A percentile compares a stretch with the other conserved stretches of the same genome.
Conservation (phyloP, 2,329 filamentous ascomycete species). For the Aspergillus pseudoglaucus region DNA sequence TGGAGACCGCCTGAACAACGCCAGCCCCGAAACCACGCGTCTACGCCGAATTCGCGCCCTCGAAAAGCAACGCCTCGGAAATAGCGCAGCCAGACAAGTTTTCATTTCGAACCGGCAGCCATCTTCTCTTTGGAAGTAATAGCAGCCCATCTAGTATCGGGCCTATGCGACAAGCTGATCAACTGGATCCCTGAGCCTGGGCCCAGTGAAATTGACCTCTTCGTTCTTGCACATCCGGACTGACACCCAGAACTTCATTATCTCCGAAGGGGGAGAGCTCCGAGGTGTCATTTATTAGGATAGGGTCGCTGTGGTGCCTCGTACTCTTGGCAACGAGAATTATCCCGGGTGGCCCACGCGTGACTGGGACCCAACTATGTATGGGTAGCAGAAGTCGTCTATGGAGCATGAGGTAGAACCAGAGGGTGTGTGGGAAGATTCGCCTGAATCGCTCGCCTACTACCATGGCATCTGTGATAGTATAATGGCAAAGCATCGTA, state of each 20-base stretch:
- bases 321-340: conserved; percentile 16
- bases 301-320: conserved; percentile 16
- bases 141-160: conserved; percentile 3
- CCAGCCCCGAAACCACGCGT: background rate
- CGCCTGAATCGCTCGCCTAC: conserved; percentile 2
- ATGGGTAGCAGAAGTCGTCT: conserved; percentile 6
- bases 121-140: conserved; percentile 6
- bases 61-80: conserved; percentile 10
- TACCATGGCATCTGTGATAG: conserved; percentile 5
- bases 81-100: conserved; percentile 16
- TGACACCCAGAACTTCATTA: conserved; percentile 26
- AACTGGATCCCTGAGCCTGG: conserved; percentile 11
- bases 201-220: conserved; percentile 1
- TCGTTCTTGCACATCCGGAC: conserved; percentile 24
- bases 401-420: conserved; percentile 11
- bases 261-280: conserved; percentile 21
- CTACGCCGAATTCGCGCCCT: conserved; percentile 10
- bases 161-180: conserved; percentile 6
- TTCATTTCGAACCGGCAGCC: conserved; percentile 7
- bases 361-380: conserved; percentile 19
- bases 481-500: too few species aligned
- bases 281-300: conserved; percentile 27
- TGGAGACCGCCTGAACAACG: conserved; percentile 5
- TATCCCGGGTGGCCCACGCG: conserved; percentile 17
- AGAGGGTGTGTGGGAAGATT: conserved; percentile 14